A percentile compares a stretch with the other conserved stretches of the same genome.
Conservation (phyloP, 164 flowering plant species). For the Aristolochia californica region DNA sequence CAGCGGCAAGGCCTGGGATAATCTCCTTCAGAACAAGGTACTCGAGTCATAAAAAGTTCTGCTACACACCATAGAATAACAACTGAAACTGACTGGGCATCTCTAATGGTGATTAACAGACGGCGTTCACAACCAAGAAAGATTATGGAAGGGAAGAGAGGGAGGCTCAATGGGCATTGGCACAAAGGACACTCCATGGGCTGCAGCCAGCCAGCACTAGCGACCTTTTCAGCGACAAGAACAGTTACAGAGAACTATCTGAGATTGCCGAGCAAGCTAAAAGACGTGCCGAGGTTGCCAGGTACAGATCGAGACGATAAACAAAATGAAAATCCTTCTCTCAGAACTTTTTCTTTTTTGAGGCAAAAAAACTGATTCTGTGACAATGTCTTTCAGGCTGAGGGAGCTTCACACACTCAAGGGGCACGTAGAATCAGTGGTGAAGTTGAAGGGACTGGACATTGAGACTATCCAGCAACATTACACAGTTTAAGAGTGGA, state of each 20-base stretch:
- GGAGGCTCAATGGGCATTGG: slow-evolving; percentile 43
- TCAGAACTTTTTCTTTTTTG: background rate
- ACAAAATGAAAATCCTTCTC: too few relatives aligned
- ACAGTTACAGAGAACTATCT: slow-evolving; percentile 14
- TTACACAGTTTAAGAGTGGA: slow-evolving; percentile 32
- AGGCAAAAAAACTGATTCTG: background rate
- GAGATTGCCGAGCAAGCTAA: slow-evolving; percentile 24
- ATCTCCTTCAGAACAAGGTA: slow-evolving; percentile 29
- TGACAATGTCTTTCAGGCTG: slow-evolving; percentile 19
- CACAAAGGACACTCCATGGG: slow-evolving; percentile 40
- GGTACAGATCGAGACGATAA: slow-evolving; percentile 4
- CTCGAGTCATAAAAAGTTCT: background rate
- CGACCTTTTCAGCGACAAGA: slow-evolving; percentile 17
- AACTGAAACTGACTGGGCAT: background rate
- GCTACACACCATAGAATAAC: background rate
- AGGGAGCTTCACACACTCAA: slow-evolving; percentile 35
- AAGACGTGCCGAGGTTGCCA: slow-evolving; percentile 19
- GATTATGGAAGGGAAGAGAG: slow-evolving; percentile 35
- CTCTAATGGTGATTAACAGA: slow-evolving; percentile 16
- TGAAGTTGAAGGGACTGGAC: slow-evolving; percentile 33
- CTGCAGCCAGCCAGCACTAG: slow-evolving; percentile 23
- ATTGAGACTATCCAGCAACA: slow-evolving; percentile 26
- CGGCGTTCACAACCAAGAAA: slow-evolving; percentile 32
- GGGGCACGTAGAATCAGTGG: slow-evolving; percentile 18
- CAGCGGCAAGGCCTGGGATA: slow-evolving; percentile 39